Conservation (phyloP, 225 moss, liverwort and hornwort genomes). For the Climacium dendroides region DNA sequence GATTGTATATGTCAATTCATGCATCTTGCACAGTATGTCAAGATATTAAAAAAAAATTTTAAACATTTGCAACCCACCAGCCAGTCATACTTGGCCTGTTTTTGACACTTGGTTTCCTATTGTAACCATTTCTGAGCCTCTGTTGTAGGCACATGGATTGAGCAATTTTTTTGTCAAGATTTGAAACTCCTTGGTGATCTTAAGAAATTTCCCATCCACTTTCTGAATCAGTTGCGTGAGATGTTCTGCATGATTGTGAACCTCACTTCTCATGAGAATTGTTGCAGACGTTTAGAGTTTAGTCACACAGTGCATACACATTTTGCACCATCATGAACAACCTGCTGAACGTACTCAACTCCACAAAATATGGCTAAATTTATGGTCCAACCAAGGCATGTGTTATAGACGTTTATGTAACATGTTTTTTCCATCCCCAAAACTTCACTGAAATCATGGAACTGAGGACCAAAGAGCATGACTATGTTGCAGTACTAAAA, state of each 20-base stretch:
- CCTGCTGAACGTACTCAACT: neutral
- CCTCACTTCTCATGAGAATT: neutral
- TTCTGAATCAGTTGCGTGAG: neutral
- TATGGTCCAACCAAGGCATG: neutral
- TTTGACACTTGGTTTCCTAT: neutral
- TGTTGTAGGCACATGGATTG: neutral
- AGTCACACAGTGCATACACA: neutral
- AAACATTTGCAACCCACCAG: neutral
- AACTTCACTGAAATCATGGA: neutral
- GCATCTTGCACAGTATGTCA: neutral
- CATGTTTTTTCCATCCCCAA: neutral
- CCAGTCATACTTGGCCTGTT: neutral
- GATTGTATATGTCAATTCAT: neutral
- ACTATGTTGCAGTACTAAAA: neutral
- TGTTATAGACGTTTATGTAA: neutral
- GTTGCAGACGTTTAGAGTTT: neutral
- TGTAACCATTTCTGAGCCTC: neutral
- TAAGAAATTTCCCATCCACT: neutral
- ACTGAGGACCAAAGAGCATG: neutral
- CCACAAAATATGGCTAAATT: neutral
- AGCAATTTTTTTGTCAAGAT: neutral
- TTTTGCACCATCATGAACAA: neutral
- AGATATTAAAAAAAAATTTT: accelerated
- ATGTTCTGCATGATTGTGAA: neutral
- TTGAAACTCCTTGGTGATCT: neutral